These are phyloP conservation scores for Pyropia haitanensis DNA, from an alignment of 23 red algal species.

Conservation along the genomic window DNA sequence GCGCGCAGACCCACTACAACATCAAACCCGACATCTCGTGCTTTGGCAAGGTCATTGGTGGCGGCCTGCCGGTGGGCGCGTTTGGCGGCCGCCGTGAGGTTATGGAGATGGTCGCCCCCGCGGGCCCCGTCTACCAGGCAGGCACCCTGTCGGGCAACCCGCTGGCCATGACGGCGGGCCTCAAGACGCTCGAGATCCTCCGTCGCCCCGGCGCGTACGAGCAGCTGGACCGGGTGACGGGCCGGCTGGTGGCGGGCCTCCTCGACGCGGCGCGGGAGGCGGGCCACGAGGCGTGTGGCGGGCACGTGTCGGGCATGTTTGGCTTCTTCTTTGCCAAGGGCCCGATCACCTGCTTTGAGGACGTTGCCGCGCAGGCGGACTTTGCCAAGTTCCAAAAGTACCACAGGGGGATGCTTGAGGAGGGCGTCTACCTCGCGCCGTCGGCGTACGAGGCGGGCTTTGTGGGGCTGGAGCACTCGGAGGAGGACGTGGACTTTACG, in stretches of 20 bases:
- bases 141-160: constrained; percentile 94
- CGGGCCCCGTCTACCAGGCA: constrained; percentile 96
- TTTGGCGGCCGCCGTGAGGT: constrained; percentile 94
- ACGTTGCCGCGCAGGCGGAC: constrained; percentile 75
- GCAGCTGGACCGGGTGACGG: constrained; percentile 74
- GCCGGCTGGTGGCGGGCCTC: constrained; percentile 59
- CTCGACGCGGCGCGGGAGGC: constrained; percentile 55
- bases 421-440: constrained; percentile 90
- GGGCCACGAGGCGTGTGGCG: constrained; percentile 84
- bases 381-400: constrained; percentile 86
- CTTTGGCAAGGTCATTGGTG: constrained; percentile 98
- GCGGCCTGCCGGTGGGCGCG: constrained; percentile 91
- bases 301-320: constrained; percentile 86
- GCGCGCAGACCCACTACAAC: constrained; percentile 82
- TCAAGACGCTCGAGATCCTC: constrained; percentile 99
- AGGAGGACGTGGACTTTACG: constrained; percentile 89
- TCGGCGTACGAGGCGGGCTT: constrained; percentile 96
- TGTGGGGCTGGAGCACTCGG: constrained; percentile 82
- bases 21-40: constrained; percentile 95
- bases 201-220: constrained; percentile 88
- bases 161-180: constrained; percentile 96
- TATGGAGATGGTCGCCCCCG: constrained; percentile 96
- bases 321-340: constrained; percentile 90
- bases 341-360: constrained; percentile 86
- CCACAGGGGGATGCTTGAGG: constrained; percentile 92